These are phyloP conservation scores for Bryopsis sp. DNA, from an alignment of 139 green algal genomes.

Conservation along the genomic window DNA sequence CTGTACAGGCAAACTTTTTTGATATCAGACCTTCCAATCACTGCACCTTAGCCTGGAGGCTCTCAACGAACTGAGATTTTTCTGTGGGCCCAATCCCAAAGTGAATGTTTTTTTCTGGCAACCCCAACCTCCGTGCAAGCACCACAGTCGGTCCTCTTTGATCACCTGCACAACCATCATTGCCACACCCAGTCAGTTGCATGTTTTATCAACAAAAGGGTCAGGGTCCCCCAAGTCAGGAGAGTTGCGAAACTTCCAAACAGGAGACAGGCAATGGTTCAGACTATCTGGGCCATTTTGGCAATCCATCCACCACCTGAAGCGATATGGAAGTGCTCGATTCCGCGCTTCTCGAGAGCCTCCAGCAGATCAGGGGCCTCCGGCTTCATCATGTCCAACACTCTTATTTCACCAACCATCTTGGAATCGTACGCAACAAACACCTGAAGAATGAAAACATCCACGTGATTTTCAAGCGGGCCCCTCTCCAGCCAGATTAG, in stretches of 20 bases:
- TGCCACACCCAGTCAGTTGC: too few species aligned
- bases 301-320: constrained; percentile 1
- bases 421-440: constrained; percentile 47
- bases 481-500: too few species aligned
- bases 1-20: too few species aligned
- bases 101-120: neutral
- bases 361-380: constrained; percentile 44
- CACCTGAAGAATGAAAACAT: too few species aligned
- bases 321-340: neutral
- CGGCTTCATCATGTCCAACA: constrained; percentile 48
- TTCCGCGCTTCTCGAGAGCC: constrained; percentile 21
- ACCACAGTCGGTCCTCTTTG: neutral
- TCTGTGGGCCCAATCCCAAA: constrained; percentile 27
- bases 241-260: too few species aligned
- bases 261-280: too few species aligned
- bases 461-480: too few species aligned
- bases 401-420: constrained; percentile 45
- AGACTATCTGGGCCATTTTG: neutral
- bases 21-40: too few species aligned
- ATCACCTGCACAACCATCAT: neutral
- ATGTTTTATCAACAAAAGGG: too few species aligned
- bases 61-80: constrained; percentile 56
- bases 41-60: constrained; percentile 39
- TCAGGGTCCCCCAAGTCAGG: too few species aligned
- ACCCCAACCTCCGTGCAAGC: neutral